Conservation (phyloP, 495 filamentous ascomycete genomes). For the Tuber umbilicatum region DNA sequence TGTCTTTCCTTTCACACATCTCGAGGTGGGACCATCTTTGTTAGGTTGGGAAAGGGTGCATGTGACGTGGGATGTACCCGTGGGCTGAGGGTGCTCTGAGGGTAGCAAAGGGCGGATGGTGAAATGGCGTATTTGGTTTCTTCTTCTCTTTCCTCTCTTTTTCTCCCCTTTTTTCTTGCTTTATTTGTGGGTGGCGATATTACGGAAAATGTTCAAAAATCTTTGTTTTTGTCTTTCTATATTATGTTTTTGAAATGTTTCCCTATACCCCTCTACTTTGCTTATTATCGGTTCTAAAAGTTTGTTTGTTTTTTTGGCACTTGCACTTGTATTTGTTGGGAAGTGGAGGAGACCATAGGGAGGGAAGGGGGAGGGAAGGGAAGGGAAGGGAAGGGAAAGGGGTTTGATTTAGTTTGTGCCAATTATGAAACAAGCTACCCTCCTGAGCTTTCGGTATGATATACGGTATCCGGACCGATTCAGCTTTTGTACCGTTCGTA, state of each 20-base stretch:
- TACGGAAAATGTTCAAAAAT: neutral
- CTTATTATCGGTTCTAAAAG: neutral
- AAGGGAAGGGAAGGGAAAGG: neutral
- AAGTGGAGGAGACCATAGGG: neutral
- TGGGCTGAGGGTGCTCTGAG: neutral
- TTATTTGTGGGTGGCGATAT: neutral
- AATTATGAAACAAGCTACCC: slow-evolving; percentile 2
- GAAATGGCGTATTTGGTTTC: slow-evolving; percentile 33
- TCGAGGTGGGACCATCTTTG: slow-evolving; percentile 24
- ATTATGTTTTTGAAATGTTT: neutral
- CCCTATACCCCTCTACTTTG: neutral
- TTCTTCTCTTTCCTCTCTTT: slow-evolving; percentile 10
- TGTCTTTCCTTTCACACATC: slow-evolving; percentile 21
- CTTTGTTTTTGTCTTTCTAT: neutral
- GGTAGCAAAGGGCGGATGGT: slow-evolving; percentile 4
- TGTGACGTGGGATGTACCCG: slow-evolving; percentile 16
- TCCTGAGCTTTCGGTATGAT: neutral
- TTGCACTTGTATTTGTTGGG: neutral
- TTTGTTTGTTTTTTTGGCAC: neutral
- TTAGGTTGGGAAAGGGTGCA: slow-evolving; percentile 22
- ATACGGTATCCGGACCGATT: neutral
- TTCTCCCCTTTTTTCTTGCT: slow-evolving; percentile 10
- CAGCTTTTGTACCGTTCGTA: neutral
- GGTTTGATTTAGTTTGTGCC: neutral
- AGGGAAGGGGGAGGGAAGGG: no score